Conservation (phyloP, 2,329 filamentous ascomycete species). For the Madurella fahalii region DNA sequence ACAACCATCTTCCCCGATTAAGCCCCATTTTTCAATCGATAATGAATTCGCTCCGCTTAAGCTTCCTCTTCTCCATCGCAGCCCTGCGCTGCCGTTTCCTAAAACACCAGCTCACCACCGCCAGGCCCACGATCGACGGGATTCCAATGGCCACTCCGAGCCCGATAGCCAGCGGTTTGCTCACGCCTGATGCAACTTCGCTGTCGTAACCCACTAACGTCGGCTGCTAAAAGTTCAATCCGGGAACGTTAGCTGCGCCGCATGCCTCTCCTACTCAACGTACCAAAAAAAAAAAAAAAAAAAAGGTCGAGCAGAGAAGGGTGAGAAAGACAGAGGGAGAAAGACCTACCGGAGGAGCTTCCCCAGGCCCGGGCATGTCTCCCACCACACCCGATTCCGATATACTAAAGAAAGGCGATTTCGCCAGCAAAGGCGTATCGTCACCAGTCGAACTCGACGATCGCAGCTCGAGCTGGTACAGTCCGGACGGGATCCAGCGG, state of each 20-base stretch:
- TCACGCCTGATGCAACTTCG: slow-evolving; percentile 12
- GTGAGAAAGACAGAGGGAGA: background rate
- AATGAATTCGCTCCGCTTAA: slow-evolving; percentile 25
- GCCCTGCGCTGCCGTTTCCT: slow-evolving; percentile 19
- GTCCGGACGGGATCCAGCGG: slow-evolving; percentile 21
- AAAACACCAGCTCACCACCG: slow-evolving; percentile 20
- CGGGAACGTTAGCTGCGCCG: background rate
- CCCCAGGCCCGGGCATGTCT: background rate
- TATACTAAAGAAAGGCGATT: slow-evolving; percentile 25
- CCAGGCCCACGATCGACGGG: slow-evolving; percentile 20
- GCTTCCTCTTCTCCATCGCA: slow-evolving; percentile 21
- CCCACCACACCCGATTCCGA: background rate
- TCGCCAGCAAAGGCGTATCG: slow-evolving; percentile 22
- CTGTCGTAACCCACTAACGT: slow-evolving; percentile 3
- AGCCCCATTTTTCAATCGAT: slow-evolving; percentile 19
- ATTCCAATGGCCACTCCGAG: slow-evolving; percentile 27
- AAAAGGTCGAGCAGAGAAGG: too few species aligned
- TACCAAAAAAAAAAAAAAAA: too few species aligned
- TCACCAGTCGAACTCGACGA: slow-evolving; percentile 14
- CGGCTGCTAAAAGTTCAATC: background rate
- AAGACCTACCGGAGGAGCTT: slow-evolving; percentile 5
- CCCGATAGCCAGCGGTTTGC: slow-evolving; percentile 24
- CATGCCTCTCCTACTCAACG: too few species aligned
- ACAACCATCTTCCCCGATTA: too few species aligned
- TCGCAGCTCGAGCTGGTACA: slow-evolving; percentile 29